Evolutionary conservation across 78 protist species (phyloP).

Genomic region (Dictyostelium citrinum): DNA sequence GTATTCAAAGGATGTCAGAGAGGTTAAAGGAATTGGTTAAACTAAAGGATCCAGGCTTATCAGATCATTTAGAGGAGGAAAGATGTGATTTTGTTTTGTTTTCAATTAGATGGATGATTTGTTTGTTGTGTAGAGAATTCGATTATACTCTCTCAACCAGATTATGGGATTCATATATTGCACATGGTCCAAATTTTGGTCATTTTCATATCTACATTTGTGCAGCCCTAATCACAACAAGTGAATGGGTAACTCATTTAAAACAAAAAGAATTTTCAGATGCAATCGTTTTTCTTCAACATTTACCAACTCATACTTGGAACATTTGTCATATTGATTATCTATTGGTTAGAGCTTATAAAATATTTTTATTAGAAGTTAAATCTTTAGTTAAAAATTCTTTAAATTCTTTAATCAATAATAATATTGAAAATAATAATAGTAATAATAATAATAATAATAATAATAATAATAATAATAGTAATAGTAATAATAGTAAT

Average conservation of each 20-base stretch:
- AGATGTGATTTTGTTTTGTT: conserved; percentile 65
- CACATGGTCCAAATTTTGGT: conserved; percentile 78
- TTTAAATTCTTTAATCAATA: not conserved
- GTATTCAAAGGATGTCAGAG: conserved; percentile 51
- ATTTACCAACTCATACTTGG: conserved; percentile 57
- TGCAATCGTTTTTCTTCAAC: conserved; percentile 53
- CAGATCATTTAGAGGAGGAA: conserved; percentile 45
- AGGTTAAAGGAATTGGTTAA: conserved; percentile 41
- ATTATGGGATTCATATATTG: conserved; percentile 66
- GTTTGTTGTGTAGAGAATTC: conserved; percentile 61
- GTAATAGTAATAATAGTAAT: conserved; percentile 13
- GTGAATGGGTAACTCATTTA: conserved; percentile 37
- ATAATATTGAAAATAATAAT: not conserved
- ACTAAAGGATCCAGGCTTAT: conserved; percentile 15
- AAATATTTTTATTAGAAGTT: conserved; percentile 60
- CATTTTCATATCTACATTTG: conserved; percentile 69
- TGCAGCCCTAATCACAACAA: conserved; percentile 51
- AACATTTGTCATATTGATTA: conserved; percentile 62
- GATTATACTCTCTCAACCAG: conserved; percentile 37
- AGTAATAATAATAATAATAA: not conserved
- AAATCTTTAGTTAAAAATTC: conserved; percentile 46
- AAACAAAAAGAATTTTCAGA: conserved; percentile 49
- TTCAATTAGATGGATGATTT: conserved; percentile 72
- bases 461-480: conserved; percentile 17
- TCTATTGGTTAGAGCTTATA: conserved; percentile 61